Evolutionary conservation across 257 asterid species (phyloP), one percentile per base, ranked within the genome.

Genomic region (Penstemon eatonii): DNA sequence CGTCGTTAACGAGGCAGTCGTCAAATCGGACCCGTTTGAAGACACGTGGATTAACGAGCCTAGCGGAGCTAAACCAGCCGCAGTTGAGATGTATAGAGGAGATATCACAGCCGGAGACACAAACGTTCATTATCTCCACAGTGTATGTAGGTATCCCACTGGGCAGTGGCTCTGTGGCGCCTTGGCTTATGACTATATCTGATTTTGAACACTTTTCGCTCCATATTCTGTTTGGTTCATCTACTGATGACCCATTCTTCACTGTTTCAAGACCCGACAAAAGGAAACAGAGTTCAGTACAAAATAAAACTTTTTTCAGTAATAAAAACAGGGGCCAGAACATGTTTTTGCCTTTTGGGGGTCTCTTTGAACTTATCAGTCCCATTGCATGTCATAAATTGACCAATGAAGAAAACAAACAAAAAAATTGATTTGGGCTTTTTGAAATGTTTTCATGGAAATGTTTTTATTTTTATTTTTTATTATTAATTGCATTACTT

Each of bases 31-130:
- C 74, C 19, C 98, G 95, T 74, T 82, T 90, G 87, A 92, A 88
- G 50, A 88, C 45, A 5, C 65, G 79, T 4, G 98, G 98, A 75
- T 86, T 88, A 65, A 92, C 83, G 10, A 86, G 85, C 13, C 95
- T 82, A 10, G 96, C 95, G 5, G 98, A 86, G 84, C 96, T 90
- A 87, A 92, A 90, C 97, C 97, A 90, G 68, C 96, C 96, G 75
- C 98, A 92, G 50, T 62, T 78, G 56, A 92, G 67, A 72, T 90
- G 98, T 65, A 92, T 82, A 63, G 67, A 74, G 5, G 88, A 77
- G 76, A 88, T 86, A 79, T 77, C 75, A 68, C 90, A 86, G 74
- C 95, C 94, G 60, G 87, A 70, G 65, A 76, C 57, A 44, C 95
- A 86, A 6, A 75, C 82, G 85, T 92, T 92, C 80, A 80, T 79